phyloP scores from a whole-genome alignment of 495 filamentous ascomycete genomes.

The Aspergillus nidulans region DNA sequence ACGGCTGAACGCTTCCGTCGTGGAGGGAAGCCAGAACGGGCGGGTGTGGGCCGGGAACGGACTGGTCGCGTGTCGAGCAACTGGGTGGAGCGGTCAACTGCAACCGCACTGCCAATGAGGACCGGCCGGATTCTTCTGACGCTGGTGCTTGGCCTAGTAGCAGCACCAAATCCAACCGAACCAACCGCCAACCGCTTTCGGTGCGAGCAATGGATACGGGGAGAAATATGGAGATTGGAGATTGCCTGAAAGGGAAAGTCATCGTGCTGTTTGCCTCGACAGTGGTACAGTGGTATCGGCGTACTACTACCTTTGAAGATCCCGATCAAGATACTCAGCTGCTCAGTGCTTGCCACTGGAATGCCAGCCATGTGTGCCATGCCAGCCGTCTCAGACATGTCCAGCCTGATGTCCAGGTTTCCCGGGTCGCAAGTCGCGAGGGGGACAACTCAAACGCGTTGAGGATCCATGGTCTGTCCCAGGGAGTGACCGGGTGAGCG shows the following conservation, averaged over 20 bases:
- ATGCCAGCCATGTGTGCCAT: too few species aligned
- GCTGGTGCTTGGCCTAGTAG: constrained; percentile 1
- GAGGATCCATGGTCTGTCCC: background rate
- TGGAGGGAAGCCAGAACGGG: background rate
- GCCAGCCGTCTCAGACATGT: too few species aligned
- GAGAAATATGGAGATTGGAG: constrained; percentile 7
- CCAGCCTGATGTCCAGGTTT: background rate
- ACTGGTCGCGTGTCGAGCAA: constrained; percentile 1
- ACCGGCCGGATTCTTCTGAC: constrained; percentile 7
- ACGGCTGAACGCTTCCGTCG: constrained; percentile 9
- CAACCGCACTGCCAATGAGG: constrained; percentile 9
- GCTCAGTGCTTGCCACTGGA: background rate
- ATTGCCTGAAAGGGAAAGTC: constrained; percentile 19
- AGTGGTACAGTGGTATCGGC: background rate
- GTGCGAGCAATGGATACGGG: constrained; percentile 16
- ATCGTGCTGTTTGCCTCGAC: constrained; percentile 5
- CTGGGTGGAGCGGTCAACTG: background rate
- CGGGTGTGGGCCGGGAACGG: background rate
- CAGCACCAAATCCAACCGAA: too few species aligned
- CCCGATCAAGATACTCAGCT: background rate
- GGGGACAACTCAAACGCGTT: too few species aligned
- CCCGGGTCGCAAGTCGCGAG: background rate
- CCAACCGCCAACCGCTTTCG: constrained; percentile 4
- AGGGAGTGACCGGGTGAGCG: constrained; percentile 1
- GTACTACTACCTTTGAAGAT: too few species aligned